Percentiles rank a stretch among this genome's conserved stretches.
Conservation (phyloP, 306 rosid species). For the Prunus davidiana region DNA sequence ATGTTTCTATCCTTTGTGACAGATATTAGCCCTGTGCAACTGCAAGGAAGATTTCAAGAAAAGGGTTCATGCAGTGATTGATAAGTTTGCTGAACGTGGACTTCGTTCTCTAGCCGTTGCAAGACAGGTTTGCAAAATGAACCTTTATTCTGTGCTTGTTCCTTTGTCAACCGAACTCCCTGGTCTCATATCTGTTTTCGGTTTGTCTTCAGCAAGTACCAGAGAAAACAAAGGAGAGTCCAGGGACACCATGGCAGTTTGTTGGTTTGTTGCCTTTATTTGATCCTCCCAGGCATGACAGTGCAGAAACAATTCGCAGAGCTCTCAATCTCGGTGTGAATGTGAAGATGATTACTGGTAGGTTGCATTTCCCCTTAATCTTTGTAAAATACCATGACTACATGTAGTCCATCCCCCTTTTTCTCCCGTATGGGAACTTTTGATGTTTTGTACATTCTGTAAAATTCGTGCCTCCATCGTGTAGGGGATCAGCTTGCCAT, state of each 20-base stretch:
- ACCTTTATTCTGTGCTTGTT: constrained; percentile 15
- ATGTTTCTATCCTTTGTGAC: constrained; percentile 21
- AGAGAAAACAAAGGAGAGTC: constrained; percentile 72
- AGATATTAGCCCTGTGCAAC: constrained; percentile 92
- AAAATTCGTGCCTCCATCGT: constrained; percentile 8
- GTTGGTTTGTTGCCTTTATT: constrained; percentile 87
- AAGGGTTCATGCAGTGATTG: constrained; percentile 67
- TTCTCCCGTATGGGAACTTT: background rate
- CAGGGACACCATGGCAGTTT: constrained; percentile 92
- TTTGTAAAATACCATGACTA: background rate
- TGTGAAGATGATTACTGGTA: constrained; percentile 99
- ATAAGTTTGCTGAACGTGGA: constrained; percentile 97
- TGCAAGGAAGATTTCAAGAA: constrained; percentile 76
- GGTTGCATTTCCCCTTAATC: constrained; percentile 14
- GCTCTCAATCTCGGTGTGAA: constrained; percentile 99
- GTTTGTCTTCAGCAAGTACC: constrained; percentile 63
- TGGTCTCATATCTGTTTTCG: constrained; percentile 16
- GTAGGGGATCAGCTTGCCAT: constrained; percentile 97
- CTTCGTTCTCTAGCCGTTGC: constrained; percentile 95
- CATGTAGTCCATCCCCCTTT: background rate
- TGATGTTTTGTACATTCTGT: constrained; percentile 12
- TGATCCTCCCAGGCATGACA: constrained; percentile 99
- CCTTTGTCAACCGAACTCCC: constrained; percentile 5
- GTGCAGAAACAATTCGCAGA: constrained; percentile 98
- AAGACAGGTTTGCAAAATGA: constrained; percentile 65